These are phyloP conservation scores for Marasmius fiardii DNA, from an alignment of 1,284 basidiomycete species.

Conservation along the genomic window DNA sequence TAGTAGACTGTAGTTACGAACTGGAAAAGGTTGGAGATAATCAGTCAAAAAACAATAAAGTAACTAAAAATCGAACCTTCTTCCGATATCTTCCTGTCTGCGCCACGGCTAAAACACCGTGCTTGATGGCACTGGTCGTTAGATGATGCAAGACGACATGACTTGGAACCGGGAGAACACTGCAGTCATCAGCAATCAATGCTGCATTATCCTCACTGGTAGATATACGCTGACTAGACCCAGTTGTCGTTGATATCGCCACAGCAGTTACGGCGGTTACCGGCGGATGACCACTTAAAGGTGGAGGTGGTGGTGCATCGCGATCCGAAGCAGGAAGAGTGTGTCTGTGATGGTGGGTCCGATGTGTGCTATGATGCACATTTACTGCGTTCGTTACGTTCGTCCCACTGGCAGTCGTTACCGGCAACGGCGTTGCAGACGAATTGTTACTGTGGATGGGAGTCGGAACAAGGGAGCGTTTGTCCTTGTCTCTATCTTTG, in stretches of 20 bases:
- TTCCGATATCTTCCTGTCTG: slow-evolving; percentile 91
- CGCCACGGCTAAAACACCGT: slow-evolving; percentile 91
- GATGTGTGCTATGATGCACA: not conserved
- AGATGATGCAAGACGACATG: slow-evolving; percentile 96
- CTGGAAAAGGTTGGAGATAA: slow-evolving; percentile 22
- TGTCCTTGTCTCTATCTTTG: slow-evolving; percentile 14
- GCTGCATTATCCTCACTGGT: slow-evolving; percentile 1
- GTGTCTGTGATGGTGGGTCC: slow-evolving; percentile 12
- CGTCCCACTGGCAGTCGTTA: slow-evolving; percentile 42
- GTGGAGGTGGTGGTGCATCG: not conserved
- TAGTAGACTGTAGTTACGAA: slow-evolving; percentile 60
- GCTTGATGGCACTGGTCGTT: slow-evolving; percentile 93
- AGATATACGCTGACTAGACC: not conserved
- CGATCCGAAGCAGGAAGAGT: slow-evolving; percentile 22
- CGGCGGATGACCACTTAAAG: not conserved
- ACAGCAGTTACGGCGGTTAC: slow-evolving; percentile 1
- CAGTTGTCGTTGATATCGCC: not conserved
- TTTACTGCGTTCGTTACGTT: slow-evolving; percentile 30
- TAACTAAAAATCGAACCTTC: slow-evolving; percentile 58
- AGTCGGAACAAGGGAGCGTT: slow-evolving; percentile 5
- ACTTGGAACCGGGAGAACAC: slow-evolving; percentile 82
- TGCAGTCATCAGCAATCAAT: slow-evolving; percentile 79
- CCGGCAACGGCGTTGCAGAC: slow-evolving; percentile 20
- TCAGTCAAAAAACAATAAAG: not conserved
- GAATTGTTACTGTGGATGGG: slow-evolving; percentile 8